Base-by-base conservation (phyloP, 164 flowering plant genomes). In the Warburgia ugandensis region DNA sequence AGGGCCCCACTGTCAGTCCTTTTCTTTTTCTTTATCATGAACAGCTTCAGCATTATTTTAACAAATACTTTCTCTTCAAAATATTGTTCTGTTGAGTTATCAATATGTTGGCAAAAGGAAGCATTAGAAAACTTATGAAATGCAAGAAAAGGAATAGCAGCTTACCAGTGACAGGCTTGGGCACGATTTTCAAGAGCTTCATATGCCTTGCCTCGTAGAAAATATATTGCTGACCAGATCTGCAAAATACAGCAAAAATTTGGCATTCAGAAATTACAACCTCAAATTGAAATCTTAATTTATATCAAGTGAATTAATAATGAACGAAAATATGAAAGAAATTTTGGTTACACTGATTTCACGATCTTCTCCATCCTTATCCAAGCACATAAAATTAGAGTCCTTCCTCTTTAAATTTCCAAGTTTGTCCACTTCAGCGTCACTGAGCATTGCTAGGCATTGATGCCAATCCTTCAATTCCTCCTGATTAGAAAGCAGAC, bases 401-500 rank as follows among this genome's bases (percentile, higher is more conserved):
- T 84, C 86, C 68, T 75, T 84, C 12, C 76, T 31, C 61, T 72
- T 64, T 38, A 79, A 75, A 68, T 88, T 80, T 45, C 94, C 97
- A 43, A 78, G 71, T 51, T 92, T 95, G 60, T 86, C 97, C 51
- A 86, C 78, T 65, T 79, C 80, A 17, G 85, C 91, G 33, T 88
- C 89, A 19, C 94, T 95, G 50, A 92, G 94, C 91, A 88, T 86
- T 48, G 57, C 49, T 5, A 88, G 67, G 53, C 97, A 88, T 53
- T 86, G 97, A 60, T 92, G 94, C 95, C 99, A 92, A 67, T 92
- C 99, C 67, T 82, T 82, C 64, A 84, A 48, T 41, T 92, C 99
- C 72, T 83, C 96, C 95, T 91, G 56, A 43, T 50, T 26, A 47
- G 21, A 9, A 29, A 28, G 16, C 25, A 21, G 31, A 28, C 32